A percentile compares a stretch with the other conserved stretches of the same genome.
Conservation (phyloP, 2,329 filamentous ascomycete genomes). For the Venturia asperata region DNA sequence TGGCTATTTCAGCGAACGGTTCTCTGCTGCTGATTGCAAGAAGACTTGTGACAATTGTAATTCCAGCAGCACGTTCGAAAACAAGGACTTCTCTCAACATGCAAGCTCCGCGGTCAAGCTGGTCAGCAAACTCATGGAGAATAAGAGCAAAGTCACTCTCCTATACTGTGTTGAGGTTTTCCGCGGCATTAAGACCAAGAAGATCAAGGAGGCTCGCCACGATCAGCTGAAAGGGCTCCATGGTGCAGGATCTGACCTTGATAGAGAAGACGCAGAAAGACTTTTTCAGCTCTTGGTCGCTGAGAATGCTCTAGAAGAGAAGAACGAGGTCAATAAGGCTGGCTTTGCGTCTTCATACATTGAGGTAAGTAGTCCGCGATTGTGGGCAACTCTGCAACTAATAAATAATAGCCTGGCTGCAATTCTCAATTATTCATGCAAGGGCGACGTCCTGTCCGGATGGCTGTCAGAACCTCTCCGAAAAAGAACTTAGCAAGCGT, state of each 20-base stretch:
- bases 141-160: slow-evolving; percentile 57
- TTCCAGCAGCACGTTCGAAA: slow-evolving; percentile 62
- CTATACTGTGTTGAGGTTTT: slow-evolving; percentile 80
- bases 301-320: slow-evolving; percentile 66
- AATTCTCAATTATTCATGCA: slow-evolving; percentile 41
- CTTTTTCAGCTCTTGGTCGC: slow-evolving; percentile 71
- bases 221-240: slow-evolving; percentile 48
- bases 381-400: background rate
- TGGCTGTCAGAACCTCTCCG: slow-evolving; percentile 48
- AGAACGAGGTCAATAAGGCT: slow-evolving; percentile 55
- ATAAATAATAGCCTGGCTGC: slow-evolving; percentile 32
- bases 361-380: slow-evolving; percentile 41
- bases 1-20: slow-evolving; percentile 87
- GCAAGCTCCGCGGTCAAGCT: slow-evolving; percentile 65
- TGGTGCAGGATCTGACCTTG: slow-evolving; percentile 62
- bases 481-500: slow-evolving; percentile 32
- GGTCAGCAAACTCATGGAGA: slow-evolving; percentile 16
- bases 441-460: slow-evolving; percentile 40
- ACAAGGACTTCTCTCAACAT: slow-evolving; percentile 68
- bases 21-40: slow-evolving; percentile 63
- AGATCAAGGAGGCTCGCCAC: slow-evolving; percentile 48
- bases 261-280: slow-evolving; percentile 70
- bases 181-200: slow-evolving; percentile 59
- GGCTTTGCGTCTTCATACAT: slow-evolving; percentile 70
- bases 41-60: slow-evolving; percentile 84